These are phyloP conservation scores for Lichtheimia hyalospora DNA, from an alignment of 371 early-diverging fungal genomes.

Conservation along the genomic window DNA sequence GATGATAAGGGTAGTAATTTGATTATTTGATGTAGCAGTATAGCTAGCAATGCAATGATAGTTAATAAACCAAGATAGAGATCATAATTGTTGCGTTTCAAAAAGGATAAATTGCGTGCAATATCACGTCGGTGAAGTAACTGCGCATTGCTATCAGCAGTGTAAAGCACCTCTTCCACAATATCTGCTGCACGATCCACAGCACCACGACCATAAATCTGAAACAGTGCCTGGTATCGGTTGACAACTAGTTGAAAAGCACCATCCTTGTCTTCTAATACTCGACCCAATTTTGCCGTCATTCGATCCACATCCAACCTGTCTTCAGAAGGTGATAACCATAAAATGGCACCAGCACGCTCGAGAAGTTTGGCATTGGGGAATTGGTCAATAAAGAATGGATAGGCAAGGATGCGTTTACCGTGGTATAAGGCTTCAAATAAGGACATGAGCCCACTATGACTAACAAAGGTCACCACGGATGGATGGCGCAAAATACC, in stretches of 20 bases:
- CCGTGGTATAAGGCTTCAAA: not conserved
- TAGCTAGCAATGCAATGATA: too few relatives aligned
- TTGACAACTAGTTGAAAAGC: slow-evolving; percentile 6
- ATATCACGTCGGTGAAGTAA: slow-evolving; percentile 16
- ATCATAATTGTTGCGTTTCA: slow-evolving; percentile 29
- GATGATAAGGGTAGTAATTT: too few relatives aligned
- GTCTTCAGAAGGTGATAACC: not conserved
- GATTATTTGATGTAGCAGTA: too few relatives aligned
- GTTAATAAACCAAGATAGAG: slow-evolving; percentile 6
- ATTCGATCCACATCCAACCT: not conserved
- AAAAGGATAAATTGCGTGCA: slow-evolving; percentile 22
- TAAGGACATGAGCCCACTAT: not conserved
- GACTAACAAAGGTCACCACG: not conserved
- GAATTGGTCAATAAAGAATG: not conserved
- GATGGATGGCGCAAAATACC: slow-evolving; percentile 17
- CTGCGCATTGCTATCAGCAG: slow-evolving; percentile 4
- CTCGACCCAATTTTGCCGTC: not conserved
- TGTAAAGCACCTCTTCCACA: slow-evolving; percentile 25
- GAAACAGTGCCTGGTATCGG: slow-evolving; percentile 14
- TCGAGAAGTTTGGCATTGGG: not conserved
- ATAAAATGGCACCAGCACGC: not conserved
- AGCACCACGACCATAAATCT: slow-evolving; percentile 18
- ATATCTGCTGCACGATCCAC: slow-evolving; percentile 22
- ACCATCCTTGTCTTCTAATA: not conserved
- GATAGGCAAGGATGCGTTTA: not conserved